Conservation (phyloP, 768 basidiomycete genomes). For the Macrocybe gigantea region DNA sequence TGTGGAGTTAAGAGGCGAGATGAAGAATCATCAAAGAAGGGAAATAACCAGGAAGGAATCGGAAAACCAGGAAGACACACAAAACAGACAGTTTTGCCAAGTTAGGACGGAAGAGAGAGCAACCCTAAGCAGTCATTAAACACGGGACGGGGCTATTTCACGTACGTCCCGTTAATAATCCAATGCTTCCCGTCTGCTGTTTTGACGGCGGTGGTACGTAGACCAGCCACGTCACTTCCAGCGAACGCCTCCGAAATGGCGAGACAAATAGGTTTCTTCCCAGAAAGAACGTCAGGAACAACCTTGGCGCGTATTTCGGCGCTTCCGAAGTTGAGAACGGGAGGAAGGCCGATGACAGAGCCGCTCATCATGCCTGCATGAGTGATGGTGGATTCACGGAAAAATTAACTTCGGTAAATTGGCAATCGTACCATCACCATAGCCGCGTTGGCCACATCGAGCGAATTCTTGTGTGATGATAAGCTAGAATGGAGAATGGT, state of each 20-base stretch:
- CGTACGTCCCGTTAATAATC: conserved; percentile 65
- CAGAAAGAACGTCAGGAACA: conserved; percentile 60
- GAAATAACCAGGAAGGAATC: conserved; percentile 4
- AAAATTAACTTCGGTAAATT: neutral
- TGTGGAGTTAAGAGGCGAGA: conserved; percentile 17
- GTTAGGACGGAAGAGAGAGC: too few relatives aligned
- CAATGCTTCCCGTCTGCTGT: conserved; percentile 76
- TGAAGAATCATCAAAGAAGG: conserved; percentile 1
- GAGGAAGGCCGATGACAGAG: conserved; percentile 79
- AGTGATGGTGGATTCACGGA: neutral
- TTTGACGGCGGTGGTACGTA: conserved; percentile 70
- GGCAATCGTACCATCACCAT: conserved; percentile 56
- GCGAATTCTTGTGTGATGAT: conserved; percentile 76
- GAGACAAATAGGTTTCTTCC: conserved; percentile 74
- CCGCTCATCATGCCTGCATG: conserved; percentile 55
- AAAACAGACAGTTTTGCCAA: too few relatives aligned
- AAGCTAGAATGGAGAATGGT: conserved; percentile 32
- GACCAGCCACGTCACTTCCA: conserved; percentile 73
- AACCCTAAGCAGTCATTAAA: too few relatives aligned
- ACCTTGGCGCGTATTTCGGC: conserved; percentile 49
- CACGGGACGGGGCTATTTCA: neutral
- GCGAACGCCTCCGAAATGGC: conserved; percentile 90
- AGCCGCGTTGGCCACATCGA: conserved; percentile 68
- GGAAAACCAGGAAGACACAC: too few relatives aligned
- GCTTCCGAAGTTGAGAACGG: conserved; percentile 77